Conservation (phyloP, 2,329 filamentous ascomycete genomes). For the Fusarium napiforme region DNA sequence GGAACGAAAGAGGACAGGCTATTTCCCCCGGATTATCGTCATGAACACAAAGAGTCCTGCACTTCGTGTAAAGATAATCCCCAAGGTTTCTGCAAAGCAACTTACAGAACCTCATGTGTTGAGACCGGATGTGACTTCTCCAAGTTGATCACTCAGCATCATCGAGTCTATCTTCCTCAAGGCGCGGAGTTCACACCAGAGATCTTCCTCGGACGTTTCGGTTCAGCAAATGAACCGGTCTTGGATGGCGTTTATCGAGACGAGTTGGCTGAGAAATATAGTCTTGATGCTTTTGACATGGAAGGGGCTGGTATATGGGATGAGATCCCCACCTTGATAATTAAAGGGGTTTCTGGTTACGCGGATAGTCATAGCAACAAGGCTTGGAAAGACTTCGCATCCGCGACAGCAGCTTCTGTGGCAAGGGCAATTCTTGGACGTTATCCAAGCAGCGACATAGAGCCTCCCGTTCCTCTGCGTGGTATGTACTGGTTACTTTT, state of each 20-base stretch:
- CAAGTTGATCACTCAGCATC: neutral
- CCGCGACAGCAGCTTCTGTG: slow-evolving; percentile 2
- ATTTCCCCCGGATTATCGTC: neutral
- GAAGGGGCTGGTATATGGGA: slow-evolving; percentile 49
- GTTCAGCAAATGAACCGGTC: slow-evolving; percentile 53
- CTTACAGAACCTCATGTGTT: neutral
- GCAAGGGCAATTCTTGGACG: neutral
- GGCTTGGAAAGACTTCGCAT: slow-evolving; percentile 2
- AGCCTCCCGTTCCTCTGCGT: neutral
- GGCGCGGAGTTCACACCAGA: neutral
- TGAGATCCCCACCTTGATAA: slow-evolving; percentile 49
- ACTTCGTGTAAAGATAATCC: neutral
- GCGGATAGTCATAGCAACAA: slow-evolving; percentile 9
- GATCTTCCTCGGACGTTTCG: slow-evolving; percentile 35
- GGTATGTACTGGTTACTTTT: neutral
- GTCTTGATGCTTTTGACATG: slow-evolving; percentile 47
- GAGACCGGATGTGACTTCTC: neutral
- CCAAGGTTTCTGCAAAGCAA: neutral
- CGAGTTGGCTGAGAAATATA: slow-evolving; percentile 30
- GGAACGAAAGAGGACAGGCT: neutral
- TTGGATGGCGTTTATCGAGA: slow-evolving; percentile 50
- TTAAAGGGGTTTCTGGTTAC: slow-evolving; percentile 41
- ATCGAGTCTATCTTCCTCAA: accelerated
- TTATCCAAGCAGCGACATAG: neutral
- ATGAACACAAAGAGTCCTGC: neutral